Evolutionary conservation across 345 rosid genomes (phyloP).

Genomic region (Eucalyptus tenuipes): DNA sequence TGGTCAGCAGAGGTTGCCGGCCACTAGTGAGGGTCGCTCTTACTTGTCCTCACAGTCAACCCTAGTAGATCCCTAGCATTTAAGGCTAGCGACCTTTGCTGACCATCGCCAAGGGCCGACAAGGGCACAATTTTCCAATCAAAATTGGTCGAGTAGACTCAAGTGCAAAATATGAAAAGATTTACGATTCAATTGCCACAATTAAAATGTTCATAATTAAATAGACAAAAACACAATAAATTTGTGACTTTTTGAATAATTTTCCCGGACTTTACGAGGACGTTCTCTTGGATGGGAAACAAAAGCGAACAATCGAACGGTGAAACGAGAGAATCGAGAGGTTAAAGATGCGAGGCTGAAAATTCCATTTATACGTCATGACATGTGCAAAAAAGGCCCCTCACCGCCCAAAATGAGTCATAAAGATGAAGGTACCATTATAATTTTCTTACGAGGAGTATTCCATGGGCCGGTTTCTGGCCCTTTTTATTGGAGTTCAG

Average conservation of each 20-base stretch:
- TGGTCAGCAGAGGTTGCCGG: no score
- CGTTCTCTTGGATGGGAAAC: neutral
- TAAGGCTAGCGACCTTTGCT: neutral
- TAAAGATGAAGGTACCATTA: neutral
- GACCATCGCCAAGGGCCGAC: rapidly evolving
- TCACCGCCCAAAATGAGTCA: neutral
- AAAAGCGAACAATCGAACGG: neutral
- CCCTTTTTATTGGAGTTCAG: neutral
- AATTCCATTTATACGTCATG: neutral
- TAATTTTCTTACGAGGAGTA: neutral
- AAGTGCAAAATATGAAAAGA: no score
- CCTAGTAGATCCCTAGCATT: no score
- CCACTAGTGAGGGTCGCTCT: no score
- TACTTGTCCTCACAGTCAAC: no score
- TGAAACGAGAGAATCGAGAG: neutral
- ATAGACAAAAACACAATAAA: no score
- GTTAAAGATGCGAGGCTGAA: neutral
- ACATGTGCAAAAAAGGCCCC: neutral
- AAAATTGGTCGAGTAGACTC: no score
- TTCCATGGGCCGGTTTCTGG: neutral
- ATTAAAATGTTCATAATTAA: no score
- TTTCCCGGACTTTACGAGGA: neutral
- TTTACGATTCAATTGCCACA: no score
- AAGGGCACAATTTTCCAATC: neutral
- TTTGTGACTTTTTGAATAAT: no score